These are phyloP conservation scores for Plenodomus lindquistii DNA, from an alignment of 2,329 filamentous ascomycete genomes.

Conservation along the genomic window DNA sequence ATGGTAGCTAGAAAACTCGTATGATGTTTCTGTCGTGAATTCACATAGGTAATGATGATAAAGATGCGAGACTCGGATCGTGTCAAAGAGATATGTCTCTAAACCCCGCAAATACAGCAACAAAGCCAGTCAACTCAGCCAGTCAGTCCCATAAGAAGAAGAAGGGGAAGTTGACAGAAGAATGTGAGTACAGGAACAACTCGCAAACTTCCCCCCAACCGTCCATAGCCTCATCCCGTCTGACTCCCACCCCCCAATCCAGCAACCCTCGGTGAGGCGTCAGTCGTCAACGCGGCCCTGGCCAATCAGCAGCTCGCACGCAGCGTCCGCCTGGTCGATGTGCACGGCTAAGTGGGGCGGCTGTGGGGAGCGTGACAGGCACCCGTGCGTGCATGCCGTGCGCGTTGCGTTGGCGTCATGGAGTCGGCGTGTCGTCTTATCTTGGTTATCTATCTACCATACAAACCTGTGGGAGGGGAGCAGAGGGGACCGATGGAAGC, in stretches of 20 bases:
- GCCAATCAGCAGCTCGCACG: background rate
- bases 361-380: background rate
- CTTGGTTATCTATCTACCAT: background rate
- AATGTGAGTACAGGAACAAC: background rate
- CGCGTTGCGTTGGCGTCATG: background rate
- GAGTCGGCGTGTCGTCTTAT: background rate
- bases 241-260: too few relatives aligned
- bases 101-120: too few relatives aligned
- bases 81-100: background rate
- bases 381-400: background rate
- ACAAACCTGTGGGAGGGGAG: too few relatives aligned
- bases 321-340: background rate
- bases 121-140: too few relatives aligned
- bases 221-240: too few relatives aligned
- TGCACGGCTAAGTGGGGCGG: background rate
- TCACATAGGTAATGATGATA: background rate
- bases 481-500: too few relatives aligned
- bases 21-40: background rate
- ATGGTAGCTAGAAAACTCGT: constrained; percentile 16
- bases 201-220: background rate
- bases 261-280: background rate
- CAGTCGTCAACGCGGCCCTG: background rate
- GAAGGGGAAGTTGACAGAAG: background rate
- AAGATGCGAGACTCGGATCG: background rate
- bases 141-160: background rate